phyloP scores from a whole-genome alignment of 495 filamentous ascomycete species.

The Lophiostoma macrostomum region DNA sequence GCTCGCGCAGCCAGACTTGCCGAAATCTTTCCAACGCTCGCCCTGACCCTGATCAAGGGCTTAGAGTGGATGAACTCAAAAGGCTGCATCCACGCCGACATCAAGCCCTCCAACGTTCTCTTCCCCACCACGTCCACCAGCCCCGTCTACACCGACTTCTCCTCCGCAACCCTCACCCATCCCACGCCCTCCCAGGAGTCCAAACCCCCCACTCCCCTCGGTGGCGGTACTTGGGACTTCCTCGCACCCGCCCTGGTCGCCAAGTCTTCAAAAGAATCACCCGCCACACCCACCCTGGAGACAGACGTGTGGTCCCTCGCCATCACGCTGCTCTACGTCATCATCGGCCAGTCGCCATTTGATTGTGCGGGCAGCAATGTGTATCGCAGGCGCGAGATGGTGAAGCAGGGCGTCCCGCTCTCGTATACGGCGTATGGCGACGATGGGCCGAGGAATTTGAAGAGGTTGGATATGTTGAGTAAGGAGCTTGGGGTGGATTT shows the following conservation, averaged over 20 bases:
- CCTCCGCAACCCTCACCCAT: conserved; percentile 44
- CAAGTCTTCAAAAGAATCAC: conserved; percentile 18
- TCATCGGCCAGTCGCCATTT: conserved; percentile 56
- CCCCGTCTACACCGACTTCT: conserved; percentile 60
- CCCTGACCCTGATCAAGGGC: conserved; percentile 49
- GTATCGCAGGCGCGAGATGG: conserved; percentile 17
- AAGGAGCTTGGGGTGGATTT: conserved; percentile 18
- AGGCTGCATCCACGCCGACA: conserved; percentile 54
- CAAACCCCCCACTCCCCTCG: conserved; percentile 25
- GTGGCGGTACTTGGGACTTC: conserved; percentile 57
- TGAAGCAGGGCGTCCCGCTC: conserved; percentile 17
- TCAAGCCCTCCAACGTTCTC: conserved; percentile 57
- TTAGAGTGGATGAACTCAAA: conserved; percentile 52
- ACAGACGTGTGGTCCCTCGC: conserved; percentile 57
- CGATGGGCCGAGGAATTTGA: conserved; percentile 12
- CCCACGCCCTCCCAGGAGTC: conserved; percentile 25
- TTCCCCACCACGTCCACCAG: conserved; percentile 34
- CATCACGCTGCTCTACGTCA: conserved; percentile 54
- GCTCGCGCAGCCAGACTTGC: conserved; percentile 27
- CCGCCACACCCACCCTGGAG: conserved; percentile 35
- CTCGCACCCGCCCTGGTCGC: conserved; percentile 54
- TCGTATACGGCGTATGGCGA: conserved; percentile 16
- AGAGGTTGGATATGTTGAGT: conserved; percentile 9
- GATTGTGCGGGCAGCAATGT: conserved; percentile 40
- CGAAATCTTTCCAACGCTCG: conserved; percentile 42